Evolutionary conservation across 2,329 filamentous ascomycete genomes (phyloP).

Genomic region (Fusarium albosuccineum): DNA sequence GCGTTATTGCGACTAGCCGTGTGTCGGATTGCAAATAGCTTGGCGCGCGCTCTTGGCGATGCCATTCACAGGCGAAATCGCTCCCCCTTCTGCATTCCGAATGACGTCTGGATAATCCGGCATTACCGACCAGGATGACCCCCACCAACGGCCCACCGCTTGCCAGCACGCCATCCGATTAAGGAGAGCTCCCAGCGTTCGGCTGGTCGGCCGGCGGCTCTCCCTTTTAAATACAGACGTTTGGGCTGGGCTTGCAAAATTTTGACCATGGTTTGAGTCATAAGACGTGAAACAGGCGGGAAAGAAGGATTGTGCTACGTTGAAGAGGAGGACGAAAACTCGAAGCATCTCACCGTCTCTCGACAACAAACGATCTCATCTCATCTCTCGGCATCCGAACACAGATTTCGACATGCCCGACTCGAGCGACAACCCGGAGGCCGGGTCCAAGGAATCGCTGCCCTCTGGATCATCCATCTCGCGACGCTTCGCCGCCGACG

Average conservation of each 20-base stretch:
- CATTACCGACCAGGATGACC: conserved; percentile 6
- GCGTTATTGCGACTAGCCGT: neutral
- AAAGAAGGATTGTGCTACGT: neutral
- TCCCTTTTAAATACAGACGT: conserved; percentile 8
- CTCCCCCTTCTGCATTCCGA: neutral
- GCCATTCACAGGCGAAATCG: neutral
- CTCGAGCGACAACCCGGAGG: conserved; percentile 37
- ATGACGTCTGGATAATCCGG: conserved; percentile 10
- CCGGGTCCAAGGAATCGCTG: conserved; percentile 24
- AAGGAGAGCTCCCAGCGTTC: conserved; percentile 11
- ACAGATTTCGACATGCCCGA: conserved; percentile 21
- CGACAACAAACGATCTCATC: too few relatives aligned
- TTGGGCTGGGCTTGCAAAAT: neutral
- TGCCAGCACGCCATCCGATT: conserved; percentile 34
- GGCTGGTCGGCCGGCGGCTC: conserved; percentile 8
- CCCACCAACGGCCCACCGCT: conserved; percentile 21
- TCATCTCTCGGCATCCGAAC: too few relatives aligned
- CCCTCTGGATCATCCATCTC: neutral
- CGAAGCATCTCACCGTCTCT: too few relatives aligned
- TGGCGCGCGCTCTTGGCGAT: neutral
- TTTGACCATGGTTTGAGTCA: conserved; percentile 8
- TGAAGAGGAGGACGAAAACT: too few relatives aligned
- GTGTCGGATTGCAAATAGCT: neutral
- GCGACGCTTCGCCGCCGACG: conserved; percentile 35
- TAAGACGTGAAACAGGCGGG: neutral